Conservation (phyloP, 768 basidiomycete species). For the Phaeotremella fagi region DNA sequence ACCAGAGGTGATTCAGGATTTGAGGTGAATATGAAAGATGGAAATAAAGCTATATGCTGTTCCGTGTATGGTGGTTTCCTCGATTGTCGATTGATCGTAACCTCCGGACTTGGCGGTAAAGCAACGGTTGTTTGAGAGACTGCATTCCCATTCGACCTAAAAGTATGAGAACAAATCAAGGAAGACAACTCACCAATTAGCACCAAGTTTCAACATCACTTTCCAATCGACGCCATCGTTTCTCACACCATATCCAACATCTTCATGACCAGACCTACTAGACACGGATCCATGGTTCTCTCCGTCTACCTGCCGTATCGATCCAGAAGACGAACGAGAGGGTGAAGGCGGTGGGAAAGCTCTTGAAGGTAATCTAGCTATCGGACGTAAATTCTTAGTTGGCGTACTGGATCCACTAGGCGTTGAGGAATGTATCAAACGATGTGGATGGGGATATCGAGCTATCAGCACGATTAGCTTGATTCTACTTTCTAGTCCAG, state of each 20-base stretch:
- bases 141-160: constrained; percentile 46
- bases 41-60: constrained; percentile 42
- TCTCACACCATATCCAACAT: constrained; percentile 34
- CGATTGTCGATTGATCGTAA: background rate
- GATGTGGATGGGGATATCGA: constrained; percentile 42
- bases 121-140: constrained; percentile 30
- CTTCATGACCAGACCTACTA: no score
- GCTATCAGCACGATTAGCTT: constrained; percentile 12
- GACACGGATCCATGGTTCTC: no score
- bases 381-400: constrained; percentile 24
- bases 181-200: constrained; percentile 43
- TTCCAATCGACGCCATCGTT: constrained; percentile 48
- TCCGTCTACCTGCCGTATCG: no score
- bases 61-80: constrained; percentile 10
- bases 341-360: constrained; percentile 44
- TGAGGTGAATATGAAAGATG: constrained; percentile 44
- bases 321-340: constrained; percentile 27
- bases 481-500: background rate
- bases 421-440: constrained; percentile 23
- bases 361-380: constrained; percentile 37
- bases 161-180: background rate
- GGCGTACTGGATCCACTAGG: background rate
- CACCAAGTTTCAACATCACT: constrained; percentile 39
- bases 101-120: background rate
- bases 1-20: constrained; percentile 42